Conservation (phyloP, 2,329 filamentous ascomycete species). For the Microascus cirrosus region DNA sequence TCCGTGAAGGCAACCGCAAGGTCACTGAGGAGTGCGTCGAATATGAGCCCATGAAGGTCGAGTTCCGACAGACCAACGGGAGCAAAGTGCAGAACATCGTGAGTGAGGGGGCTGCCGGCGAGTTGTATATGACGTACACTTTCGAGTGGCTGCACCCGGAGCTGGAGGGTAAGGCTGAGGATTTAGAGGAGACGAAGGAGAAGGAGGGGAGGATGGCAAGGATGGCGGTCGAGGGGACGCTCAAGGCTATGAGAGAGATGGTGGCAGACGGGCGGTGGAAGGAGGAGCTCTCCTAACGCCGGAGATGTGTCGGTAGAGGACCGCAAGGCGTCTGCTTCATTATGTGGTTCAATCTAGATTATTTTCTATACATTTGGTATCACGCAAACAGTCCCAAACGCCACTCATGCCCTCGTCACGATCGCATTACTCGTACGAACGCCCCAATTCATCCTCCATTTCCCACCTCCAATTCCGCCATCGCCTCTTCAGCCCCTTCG, state of each 20-base stretch:
- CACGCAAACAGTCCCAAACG: not conserved
- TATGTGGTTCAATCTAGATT: not conserved
- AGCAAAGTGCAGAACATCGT: conserved; percentile 22
- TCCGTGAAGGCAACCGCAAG: conserved; percentile 7
- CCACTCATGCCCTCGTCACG: not conserved
- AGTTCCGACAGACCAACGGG: conserved; percentile 22
- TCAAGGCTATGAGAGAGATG: conserved; percentile 8
- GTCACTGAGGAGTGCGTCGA: conserved; percentile 19
- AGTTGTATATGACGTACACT: conserved; percentile 19
- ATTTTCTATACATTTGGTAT: not conserved
- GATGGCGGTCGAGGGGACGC: conserved; percentile 9
- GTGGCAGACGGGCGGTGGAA: not conserved
- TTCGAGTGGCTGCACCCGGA: conserved; percentile 23
- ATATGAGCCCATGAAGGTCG: conserved; percentile 18
- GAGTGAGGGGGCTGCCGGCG: conserved; percentile 15
- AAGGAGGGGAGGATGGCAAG: conserved; percentile 9
- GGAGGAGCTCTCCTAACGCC: not conserved
- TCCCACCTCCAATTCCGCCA: conserved; percentile 2
- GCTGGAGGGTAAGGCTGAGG: conserved; percentile 8
- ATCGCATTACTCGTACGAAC: not conserved
- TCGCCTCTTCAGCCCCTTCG: conserved; percentile 4
- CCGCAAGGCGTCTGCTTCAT: not conserved
- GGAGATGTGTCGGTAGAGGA: not conserved
- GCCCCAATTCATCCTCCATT: not conserved
- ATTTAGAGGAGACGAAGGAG: conserved; percentile 13